Conservation (phyloP, 106 monocot genomes). For the Dendrobium catenatum region DNA sequence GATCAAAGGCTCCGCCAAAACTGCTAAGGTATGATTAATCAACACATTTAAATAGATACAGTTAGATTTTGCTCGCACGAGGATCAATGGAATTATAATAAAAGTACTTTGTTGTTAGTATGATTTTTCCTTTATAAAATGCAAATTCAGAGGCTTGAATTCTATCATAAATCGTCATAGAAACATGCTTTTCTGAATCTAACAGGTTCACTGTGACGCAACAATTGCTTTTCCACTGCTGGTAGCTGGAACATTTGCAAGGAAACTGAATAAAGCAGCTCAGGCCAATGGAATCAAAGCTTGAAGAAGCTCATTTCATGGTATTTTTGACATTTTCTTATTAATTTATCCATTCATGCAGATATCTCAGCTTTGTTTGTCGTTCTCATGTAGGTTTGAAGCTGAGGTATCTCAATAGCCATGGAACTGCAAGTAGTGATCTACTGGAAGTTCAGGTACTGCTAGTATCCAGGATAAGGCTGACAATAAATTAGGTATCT, state of each 20-base stretch:
- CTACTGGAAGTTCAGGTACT: background rate
- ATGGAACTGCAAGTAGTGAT: background rate
- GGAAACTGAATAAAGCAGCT: background rate
- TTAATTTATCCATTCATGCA: background rate
- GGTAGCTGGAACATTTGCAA: conserved; percentile 9
- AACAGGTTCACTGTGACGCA: conserved; percentile 8
- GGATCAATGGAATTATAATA: too few relatives aligned
- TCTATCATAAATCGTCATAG: background rate
- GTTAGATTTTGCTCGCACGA: too few relatives aligned
- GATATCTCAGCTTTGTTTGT: background rate
- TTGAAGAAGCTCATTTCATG: background rate
- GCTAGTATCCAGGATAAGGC: background rate
- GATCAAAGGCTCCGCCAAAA: conserved; percentile 63
- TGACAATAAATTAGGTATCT: background rate
- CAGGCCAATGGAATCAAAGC: background rate
- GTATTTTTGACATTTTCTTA: background rate
- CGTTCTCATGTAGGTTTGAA: background rate
- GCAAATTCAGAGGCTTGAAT: background rate
- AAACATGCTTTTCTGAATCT: background rate
- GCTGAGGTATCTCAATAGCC: background rate
- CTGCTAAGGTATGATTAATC: conserved; percentile 38
- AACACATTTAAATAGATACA: too few relatives aligned
- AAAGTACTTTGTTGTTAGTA: too few relatives aligned
- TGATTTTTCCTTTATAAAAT: too few relatives aligned
- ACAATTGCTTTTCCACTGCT: conserved; percentile 10